Base-by-base conservation (phyloP, 2,329 filamentous ascomycete genomes). In the Penicillium sp. region DNA sequence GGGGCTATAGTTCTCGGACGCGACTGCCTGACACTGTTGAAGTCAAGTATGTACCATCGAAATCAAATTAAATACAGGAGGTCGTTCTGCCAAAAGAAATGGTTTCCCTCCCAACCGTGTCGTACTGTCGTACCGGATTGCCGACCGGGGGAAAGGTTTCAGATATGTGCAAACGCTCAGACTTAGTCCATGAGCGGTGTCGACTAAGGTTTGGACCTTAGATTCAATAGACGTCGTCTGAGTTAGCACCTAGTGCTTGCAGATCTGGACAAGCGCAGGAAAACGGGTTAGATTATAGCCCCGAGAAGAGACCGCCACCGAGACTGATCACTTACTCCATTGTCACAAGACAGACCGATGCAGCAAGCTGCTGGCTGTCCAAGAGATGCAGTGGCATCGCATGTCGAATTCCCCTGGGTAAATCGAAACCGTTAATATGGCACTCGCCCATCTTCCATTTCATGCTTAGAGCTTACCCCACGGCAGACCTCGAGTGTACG, bases 401-500 rank as follows among this genome's bases (percentile, higher is more conserved):
- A 54, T 35, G 51, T 43, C 4, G 41, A 31, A 22, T 54, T 44
- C 2, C 40, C 40, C 51, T 54, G 14, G 5, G 13, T 14, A 35
- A 7, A 24, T 14, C 7, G 10, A n/a, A 13, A 19, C 4, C 9
- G 24, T 33, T 2, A 47, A 18, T 19, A 41, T 19, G 22, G 24
- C 24, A n/a, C 35, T 22, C 13, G 10, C 11, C n/a, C 4, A 6
- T 22, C 31, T 3, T 6, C 16, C 9, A 41, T 19, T 36, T 33
- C 14, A 2, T 41, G 13, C 1, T 40, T n/a, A 31, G 22, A 6
- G 24, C 44, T 18, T 58, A 55, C 64, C 18, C 60, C 53, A 14
- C 52, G 59, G 37, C 55, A 62, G 10, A 61, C 22, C 37, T 64
- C 57, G 0, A 41, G 54, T 4, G 55, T 50, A 2, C 50, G 40